Conservation (phyloP, 352 stramenopile species). For the Pythium grandisporangium region DNA sequence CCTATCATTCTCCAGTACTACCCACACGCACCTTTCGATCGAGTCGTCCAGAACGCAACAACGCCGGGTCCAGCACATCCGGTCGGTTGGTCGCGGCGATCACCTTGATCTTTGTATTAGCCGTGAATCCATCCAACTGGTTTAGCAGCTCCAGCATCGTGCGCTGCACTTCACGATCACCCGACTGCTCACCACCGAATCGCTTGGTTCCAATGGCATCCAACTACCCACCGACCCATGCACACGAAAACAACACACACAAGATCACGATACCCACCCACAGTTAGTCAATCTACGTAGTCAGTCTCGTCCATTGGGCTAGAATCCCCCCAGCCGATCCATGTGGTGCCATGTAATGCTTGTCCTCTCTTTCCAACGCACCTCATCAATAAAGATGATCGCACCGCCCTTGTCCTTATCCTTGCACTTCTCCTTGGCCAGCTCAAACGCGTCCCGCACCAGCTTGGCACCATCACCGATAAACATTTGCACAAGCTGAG, state of each 20-base stretch:
- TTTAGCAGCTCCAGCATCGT: slow-evolving; percentile 99
- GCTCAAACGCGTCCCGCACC: slow-evolving; percentile 97
- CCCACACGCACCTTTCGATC: slow-evolving; percentile 86
- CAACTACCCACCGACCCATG: slow-evolving; percentile 24
- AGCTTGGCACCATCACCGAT: slow-evolving; percentile 98
- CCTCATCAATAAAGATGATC: slow-evolving; percentile 99
- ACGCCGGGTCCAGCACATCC: slow-evolving; percentile 94
- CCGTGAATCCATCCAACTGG: slow-evolving; percentile 97
- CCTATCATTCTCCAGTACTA: not conserved
- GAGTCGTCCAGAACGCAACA: slow-evolving; percentile 88
- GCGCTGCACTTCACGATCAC: slow-evolving; percentile 93
- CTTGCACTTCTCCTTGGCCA: slow-evolving; percentile 91
- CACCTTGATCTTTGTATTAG: slow-evolving; percentile 98
- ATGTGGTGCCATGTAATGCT: too few relatives aligned
- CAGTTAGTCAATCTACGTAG: too few relatives aligned
- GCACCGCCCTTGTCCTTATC: slow-evolving; percentile 85
- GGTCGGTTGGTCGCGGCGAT: slow-evolving; percentile 97
- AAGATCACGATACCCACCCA: too few relatives aligned
- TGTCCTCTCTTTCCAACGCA: too few relatives aligned
- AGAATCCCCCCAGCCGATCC: too few relatives aligned
- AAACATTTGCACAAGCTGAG: slow-evolving; percentile 99
- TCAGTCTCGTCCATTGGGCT: too few relatives aligned
- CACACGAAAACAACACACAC: too few relatives aligned
- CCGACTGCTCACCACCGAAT: slow-evolving; percentile 95
- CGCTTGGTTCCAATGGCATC: slow-evolving; percentile 98